Base-by-base conservation (phyloP, 441 rosid genomes). In the Jatropha multifida region DNA sequence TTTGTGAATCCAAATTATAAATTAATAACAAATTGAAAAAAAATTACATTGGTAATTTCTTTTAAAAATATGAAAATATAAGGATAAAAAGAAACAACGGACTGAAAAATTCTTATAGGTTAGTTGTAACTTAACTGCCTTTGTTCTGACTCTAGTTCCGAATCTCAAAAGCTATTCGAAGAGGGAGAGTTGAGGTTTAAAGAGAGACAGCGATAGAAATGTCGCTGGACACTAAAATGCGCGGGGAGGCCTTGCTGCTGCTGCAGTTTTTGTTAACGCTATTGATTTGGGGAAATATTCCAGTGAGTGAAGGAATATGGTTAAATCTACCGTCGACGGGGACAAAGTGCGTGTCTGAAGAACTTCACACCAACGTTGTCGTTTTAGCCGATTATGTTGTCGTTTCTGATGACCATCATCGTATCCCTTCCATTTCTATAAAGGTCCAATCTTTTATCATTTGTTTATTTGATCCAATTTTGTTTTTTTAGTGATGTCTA, bases 311-410 rank as follows among this genome's bases (percentile, higher is more conserved):
- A 17, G 96, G 90, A 32, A 72, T 95, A 12, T 95, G 98, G 98
- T 79, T 95, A 70, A 90, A 46, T 77, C 26, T 95, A 56, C 97
- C 97, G 27, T 46, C 79, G 41, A 4, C 89, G 3, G 97, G 93
- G 49, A 88, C 94, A 37, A 95, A 93, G 77, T 95, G 99, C 85
- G 92, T 93, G 13, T 95, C 97, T 5, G 99, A 95, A 85, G 97
- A 90, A 80, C 87, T 92, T 65, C 92, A 88, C 83, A 87, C 79
- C 82, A 88, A 93, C 81, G 83, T 95, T 65, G 94, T 93, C 83
- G 97, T 93, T 65, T 80, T 94, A 76, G 88, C 86, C 41, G 96
- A 92, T 52, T 92, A 92, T 74, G 86, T 89, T 65, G 96, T 92
- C 80, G 89, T 94, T 77, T 73, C 93, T 61, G 89, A 92, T 1